Evolutionary conservation across 495 filamentous ascomycete genomes (phyloP), one percentile per base, ranked within the genome.

Genomic region (Durotheca rogersii): DNA sequence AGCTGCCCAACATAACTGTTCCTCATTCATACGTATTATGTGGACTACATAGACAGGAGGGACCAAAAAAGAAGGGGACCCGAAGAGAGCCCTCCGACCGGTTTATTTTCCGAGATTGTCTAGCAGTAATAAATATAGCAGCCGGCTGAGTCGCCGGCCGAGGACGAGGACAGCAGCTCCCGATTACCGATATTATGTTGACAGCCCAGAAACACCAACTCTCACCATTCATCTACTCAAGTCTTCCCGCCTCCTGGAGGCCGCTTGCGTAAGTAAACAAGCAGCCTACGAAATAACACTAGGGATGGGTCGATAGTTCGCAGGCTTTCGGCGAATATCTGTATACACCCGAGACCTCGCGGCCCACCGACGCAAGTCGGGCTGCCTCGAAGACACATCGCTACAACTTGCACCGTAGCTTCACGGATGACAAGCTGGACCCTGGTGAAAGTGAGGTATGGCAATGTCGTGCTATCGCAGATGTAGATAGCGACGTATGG

Each of bases 61-160:
- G 23, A 9, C 23, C 23, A 38, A 47, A 31, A 40, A 41, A 33
- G 20, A 35, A 14, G 15, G 17, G 20, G 40, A 50, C 25, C 38
- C 41, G 43, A 33, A 43, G n/a, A n/a, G n/a, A n/a, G n/a, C n/a
- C n/a, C n/a, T n/a, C n/a, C n/a, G 31, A 19, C 18, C 10, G 7
- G 11, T 19, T 36, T 29, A 41, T 58, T 50, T n/a, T 29, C 49
- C 39, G 40, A 45, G 12, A 15, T 19, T 58, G 55, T 53, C 55
- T 53, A 41, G 35, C 29, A 53, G 47, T 49, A 58, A 58, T 53
- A 50, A 53, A 41, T 41, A 40, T 52, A 48, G 23, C 25, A 39
- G 32, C 25, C 35, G 20, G 11, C n/a, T 18, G 20, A 49, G 46
- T 33, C 31, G 14, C 42, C 37, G n/a, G n/a, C 12, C 16, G 45